phyloP scores from a whole-genome alignment of 2,329 filamentous ascomycete genomes.

The Cyphellophora attinorum region DNA sequence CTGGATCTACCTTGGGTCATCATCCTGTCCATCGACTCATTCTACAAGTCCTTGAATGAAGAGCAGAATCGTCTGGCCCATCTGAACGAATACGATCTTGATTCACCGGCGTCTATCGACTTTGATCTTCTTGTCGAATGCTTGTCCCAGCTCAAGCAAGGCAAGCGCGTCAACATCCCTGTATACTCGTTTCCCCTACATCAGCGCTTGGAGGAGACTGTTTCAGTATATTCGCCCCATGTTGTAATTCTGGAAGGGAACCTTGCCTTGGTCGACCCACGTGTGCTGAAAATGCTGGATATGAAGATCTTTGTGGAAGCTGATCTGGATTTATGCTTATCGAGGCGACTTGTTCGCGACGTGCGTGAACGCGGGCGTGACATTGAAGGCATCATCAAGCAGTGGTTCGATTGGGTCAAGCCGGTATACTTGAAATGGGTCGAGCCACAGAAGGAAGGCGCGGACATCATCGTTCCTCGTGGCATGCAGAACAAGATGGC shows the following conservation, averaged over 20 bases:
- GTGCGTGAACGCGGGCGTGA: conserved; percentile 82
- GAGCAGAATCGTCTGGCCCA: conserved; percentile 77
- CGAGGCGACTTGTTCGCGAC: conserved; percentile 76
- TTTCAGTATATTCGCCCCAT: conserved; percentile 89
- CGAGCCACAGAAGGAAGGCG: conserved; percentile 67
- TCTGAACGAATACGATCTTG: conserved; percentile 88
- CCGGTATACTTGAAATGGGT: conserved; percentile 94
- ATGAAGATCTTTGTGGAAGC: conserved; percentile 98
- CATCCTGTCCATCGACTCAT: conserved; percentile 96
- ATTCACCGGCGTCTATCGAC: conserved; percentile 87
- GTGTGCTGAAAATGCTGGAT: conserved; percentile 78
- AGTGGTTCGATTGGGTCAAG: conserved; percentile 95
- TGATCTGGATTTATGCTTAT: conserved; percentile 86
- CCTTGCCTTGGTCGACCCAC: conserved; percentile 80
- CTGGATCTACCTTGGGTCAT: conserved; percentile 96
- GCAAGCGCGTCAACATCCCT: conserved; percentile 67
- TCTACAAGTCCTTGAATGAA: conserved; percentile 79
- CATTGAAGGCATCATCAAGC: conserved; percentile 91
- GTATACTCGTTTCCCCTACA: conserved; percentile 94
- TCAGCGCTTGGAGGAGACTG: conserved; percentile 66
- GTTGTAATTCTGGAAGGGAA: conserved; percentile 94
- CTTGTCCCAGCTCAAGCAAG: conserved; percentile 76
- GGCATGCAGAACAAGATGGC: conserved; percentile 92
- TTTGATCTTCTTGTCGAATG: conserved; percentile 79
- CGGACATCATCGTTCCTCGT: conserved; percentile 86